Evolutionary conservation across 2,329 filamentous ascomycete species (phyloP), one percentile per base, ranked within the genome.

Genomic region (Cryphonectria japonica): DNA sequence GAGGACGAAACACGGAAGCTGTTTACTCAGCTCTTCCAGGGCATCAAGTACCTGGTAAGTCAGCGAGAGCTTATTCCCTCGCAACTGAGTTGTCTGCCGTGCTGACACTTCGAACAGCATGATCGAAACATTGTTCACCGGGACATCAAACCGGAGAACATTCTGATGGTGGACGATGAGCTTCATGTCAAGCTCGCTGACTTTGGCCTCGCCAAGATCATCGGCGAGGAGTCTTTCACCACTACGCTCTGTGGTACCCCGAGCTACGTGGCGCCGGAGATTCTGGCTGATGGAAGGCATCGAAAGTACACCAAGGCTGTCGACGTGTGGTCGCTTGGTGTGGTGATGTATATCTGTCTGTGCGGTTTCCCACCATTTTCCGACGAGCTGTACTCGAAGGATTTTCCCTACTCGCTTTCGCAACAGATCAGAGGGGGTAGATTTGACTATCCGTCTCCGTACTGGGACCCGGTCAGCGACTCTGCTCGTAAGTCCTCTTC

Each of bases 91-190:
- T 32, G 37, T 50, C 16, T 66, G 52, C 79, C 84, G 66, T 66
- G 54, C 79, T 84, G 66, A 84, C 71, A 52, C 50, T 60, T 13
- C 46, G 50, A 71, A 46, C 73, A 98, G 95, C 96, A 99, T 79
- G 96, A 98, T 73, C 93, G 96, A 73, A 97, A 96, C 77, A 97
- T 99, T 79, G 95, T 98, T 6, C 96, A 99, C 80, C 92, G 96
- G 71, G 96, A 99, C 77, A 98, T 99, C 82, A 98, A 98, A 81
- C 95, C 95, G 0, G 95, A 98, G 79, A 98, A 98, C 77, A 98
- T 99, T 46, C 83, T 99, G 11, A 84, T 99, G 50, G 90, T 92
- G 6, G 94, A 98, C 81, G 94, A 93, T 77, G 87, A 96, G 46
- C 83, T 98, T 39, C 91, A 91, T 71, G 91, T 97, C 74, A 99